Conservation (phyloP, 257 asterid species). For the Misopates orontium region DNA sequence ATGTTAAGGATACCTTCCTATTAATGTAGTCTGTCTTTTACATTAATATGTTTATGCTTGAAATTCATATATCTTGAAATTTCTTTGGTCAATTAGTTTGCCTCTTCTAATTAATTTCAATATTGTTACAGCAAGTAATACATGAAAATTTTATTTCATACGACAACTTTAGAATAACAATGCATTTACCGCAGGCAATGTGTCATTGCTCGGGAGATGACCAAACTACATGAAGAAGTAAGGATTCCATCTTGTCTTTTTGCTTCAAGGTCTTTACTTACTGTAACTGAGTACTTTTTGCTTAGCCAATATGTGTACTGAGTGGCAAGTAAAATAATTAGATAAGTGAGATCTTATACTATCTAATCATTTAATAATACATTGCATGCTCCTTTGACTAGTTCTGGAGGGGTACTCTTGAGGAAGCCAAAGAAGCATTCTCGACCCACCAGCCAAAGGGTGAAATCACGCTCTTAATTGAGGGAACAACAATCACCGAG, state of each 20-base stretch:
- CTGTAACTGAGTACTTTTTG: conserved; percentile 6
- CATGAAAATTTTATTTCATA: too few species aligned
- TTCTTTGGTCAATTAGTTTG: background rate
- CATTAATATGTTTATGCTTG: too few species aligned
- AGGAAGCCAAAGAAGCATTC: conserved; percentile 72
- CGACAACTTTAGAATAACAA: too few species aligned
- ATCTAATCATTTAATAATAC: conserved; percentile 12
- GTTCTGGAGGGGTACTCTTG: conserved; percentile 91
- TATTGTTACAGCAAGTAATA: too few species aligned
- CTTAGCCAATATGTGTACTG: background rate
- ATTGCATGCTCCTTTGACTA: conserved; percentile 30
- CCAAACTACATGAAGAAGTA: conserved; percentile 93
- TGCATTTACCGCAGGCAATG: conserved; percentile 60
- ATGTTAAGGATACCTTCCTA: too few species aligned
- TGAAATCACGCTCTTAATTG: conserved; percentile 85
- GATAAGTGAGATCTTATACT: background rate
- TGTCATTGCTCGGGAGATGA: conserved; percentile 96
- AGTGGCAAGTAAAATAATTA: background rate
- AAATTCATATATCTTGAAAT: too few species aligned
- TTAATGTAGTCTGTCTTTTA: too few species aligned
- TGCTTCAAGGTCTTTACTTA: background rate
- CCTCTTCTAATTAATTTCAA: background rate
- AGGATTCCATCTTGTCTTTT: conserved; percentile 21
- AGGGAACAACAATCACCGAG: conserved; percentile 49
- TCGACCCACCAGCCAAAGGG: conserved; percentile 74